These are phyloP conservation scores for Trametes gibbosa DNA, from an alignment of 768 basidiomycete species.

Conservation along the genomic window DNA sequence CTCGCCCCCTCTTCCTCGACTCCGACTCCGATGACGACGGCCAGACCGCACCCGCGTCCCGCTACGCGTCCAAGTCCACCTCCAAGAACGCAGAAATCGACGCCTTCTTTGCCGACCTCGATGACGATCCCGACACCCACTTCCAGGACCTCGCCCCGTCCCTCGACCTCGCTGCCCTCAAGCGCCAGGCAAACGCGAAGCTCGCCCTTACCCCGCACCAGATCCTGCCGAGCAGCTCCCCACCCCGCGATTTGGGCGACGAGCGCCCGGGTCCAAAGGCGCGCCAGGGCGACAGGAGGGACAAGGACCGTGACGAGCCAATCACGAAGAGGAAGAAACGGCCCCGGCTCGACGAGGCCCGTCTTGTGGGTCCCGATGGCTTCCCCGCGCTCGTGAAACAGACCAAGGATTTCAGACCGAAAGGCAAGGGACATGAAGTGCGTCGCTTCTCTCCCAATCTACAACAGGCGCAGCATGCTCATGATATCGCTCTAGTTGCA, in stretches of 20 bases:
- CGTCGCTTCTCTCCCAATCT: background rate
- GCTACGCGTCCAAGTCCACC: slow-evolving; percentile 21
- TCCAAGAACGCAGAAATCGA: slow-evolving; percentile 34
- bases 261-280: slow-evolving; percentile 28
- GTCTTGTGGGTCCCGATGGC: slow-evolving; percentile 70
- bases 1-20: slow-evolving; percentile 51
- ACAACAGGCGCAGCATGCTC: background rate
- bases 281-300: slow-evolving; percentile 38
- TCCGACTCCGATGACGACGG: slow-evolving; percentile 54
- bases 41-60: slow-evolving; percentile 11
- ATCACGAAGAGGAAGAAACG: slow-evolving; percentile 47
- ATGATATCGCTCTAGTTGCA: slow-evolving; percentile 46
- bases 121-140: slow-evolving; percentile 46
- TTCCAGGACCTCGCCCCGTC: slow-evolving; percentile 42
- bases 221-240: slow-evolving; percentile 49
- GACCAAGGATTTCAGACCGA: slow-evolving; percentile 73
- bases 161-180: slow-evolving; percentile 52
- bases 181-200: slow-evolving; percentile 52
- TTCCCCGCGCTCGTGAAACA: slow-evolving; percentile 78
- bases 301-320: slow-evolving; percentile 20
- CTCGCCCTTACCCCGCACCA: slow-evolving; percentile 46
- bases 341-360: slow-evolving; percentile 69
- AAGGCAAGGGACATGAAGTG: slow-evolving; percentile 94
- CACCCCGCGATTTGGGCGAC: slow-evolving; percentile 35
- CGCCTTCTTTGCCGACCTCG: slow-evolving; percentile 45